Base-by-base conservation (phyloP, 441 rosid genomes). In the Bocquillonia castaneifolia region DNA sequence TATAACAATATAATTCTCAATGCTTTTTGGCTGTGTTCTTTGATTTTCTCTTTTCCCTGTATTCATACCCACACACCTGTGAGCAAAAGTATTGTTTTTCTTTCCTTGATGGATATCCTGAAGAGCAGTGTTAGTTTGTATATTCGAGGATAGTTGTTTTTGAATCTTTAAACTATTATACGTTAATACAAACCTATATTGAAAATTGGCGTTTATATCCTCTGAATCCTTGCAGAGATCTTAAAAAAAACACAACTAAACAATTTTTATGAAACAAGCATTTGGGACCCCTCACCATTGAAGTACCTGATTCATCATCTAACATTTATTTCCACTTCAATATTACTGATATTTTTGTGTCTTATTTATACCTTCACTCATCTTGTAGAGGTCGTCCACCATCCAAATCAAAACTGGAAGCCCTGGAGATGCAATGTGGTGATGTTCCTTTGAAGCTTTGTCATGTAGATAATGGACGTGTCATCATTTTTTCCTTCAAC, bases 391-490 rank as follows among this genome's bases (percentile, higher is more conserved):
- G 77, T 47, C 61, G 61, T 69, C 89, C 90, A 65, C 91, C 94
- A 59, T 76, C 80, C 44, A 79, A 32, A 44, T 82, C 78, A n/a
- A 83, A 82, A 59, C 59, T 87, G 25, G 79, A 83, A 70, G 77
- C 32, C 56, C 76, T 92, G 59, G 88, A 84, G 63, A 79, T 80
- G 66, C 78, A 75, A 36, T 66, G 82, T 48, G 70, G 79, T 3
- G 64, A 67, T 26, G 68, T 79, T 50, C 85, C 86, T 15, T 71
- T 84, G 71, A 86, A 70, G 77, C 74, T 88, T 57, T 90, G 93
- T 76, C 84, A 84, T 44, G 73, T 84, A 26, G 85, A 88, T 61
- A 75, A 83, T 12, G 95, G 96, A 3, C 92, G 88, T 45, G 82
- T 79, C 32, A 88, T 92, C 82, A 83, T 85, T 77, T 88, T 86